phyloP scores from a whole-genome alignment of 208 protist species.

The Trypanosoma vivax region DNA sequence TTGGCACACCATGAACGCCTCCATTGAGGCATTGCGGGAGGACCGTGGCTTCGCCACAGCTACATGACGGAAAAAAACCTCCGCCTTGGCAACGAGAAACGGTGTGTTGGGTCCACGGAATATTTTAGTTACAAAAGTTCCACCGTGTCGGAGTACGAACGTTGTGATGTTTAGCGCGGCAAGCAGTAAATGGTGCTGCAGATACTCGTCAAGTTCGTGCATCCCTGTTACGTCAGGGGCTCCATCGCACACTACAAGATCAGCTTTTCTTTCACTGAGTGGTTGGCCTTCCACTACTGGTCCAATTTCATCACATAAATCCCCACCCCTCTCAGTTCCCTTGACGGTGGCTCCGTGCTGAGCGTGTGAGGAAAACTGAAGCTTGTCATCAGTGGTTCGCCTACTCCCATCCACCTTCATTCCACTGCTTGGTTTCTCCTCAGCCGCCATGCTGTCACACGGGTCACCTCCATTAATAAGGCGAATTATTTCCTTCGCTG shows the following conservation, averaged over 20 bases:
- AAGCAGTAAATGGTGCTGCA: constrained; percentile 97
- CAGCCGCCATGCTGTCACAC: background rate
- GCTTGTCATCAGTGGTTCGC: background rate
- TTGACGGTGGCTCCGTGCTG: too few relatives aligned
- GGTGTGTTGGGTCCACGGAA: constrained; percentile 95
- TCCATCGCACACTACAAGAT: constrained; percentile 98
- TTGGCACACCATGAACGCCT: constrained; percentile 95
- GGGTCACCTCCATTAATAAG: constrained; percentile 75
- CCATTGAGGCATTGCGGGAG: constrained; percentile 94
- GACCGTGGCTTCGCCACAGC: constrained; percentile 94
- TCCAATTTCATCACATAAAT: background rate
- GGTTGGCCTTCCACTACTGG: background rate
- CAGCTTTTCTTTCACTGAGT: constrained; percentile 58
- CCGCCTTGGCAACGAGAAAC: constrained; percentile 92
- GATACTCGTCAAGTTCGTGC: constrained; percentile 99
- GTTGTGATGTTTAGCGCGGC: constrained; percentile 98
- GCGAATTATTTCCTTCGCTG: constrained; percentile 86
- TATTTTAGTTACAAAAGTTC: constrained; percentile 97
- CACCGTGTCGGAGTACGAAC: constrained; percentile 89
- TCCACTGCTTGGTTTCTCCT: background rate
- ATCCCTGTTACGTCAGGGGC: constrained; percentile 99
- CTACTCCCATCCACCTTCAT: background rate
- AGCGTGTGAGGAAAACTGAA: too few relatives aligned
- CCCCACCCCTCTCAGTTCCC: too few relatives aligned
- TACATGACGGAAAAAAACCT: constrained; percentile 96